Base-by-base conservation (phyloP, 495 filamentous ascomycete genomes). In the Cercophora sp. region DNA sequence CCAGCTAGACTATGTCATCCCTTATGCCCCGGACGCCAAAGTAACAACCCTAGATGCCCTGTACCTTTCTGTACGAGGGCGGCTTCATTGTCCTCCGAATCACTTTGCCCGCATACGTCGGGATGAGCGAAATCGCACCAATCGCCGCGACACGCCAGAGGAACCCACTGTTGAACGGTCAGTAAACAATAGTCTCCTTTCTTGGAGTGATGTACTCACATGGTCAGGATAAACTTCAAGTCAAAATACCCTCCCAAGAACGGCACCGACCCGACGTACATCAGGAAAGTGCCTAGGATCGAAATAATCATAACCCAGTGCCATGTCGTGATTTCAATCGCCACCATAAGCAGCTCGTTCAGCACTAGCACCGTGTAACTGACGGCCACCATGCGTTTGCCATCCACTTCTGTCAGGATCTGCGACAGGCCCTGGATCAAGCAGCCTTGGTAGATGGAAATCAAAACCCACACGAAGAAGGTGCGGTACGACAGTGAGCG, bases 291-390 rank as follows among this genome's bases (percentile, higher is more conserved):
- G 2, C 89, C 91, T 2, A 96, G 52, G 45, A 96, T 79, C 36
- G 79, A 83, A 53, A 91, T 70, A 31, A 94, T 84, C 93, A 97
- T 99, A 52, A 95, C 79, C 37, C 85, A 84, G 64, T 99, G 94
- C 94, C 94, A 97, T 5, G 94, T 99, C 8, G 89, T 96, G 59
- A 99, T 85, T 59, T 96, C 88, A 35, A 92, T 85, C 4, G 91
- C 91, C 9, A 96, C 93, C 94, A 99, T 99, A 41, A 92, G 78
- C 46, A 99, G 77, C 65, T 99, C 94, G 64, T 96, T 97, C 45
- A 99, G 71, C 9, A 99, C 84, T 4, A 99, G 83, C 4, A 88
- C 89, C 0, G 92, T 94, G 66, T 92, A 99, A 45, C 85, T 89
- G 26, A 99, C 86, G 53, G 88, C 84, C 46, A 97, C 87, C 82